Evolutionary conservation across 192 early-diverging fungal species (phyloP).

Genomic region (Irineochytrium annulatum): DNA sequence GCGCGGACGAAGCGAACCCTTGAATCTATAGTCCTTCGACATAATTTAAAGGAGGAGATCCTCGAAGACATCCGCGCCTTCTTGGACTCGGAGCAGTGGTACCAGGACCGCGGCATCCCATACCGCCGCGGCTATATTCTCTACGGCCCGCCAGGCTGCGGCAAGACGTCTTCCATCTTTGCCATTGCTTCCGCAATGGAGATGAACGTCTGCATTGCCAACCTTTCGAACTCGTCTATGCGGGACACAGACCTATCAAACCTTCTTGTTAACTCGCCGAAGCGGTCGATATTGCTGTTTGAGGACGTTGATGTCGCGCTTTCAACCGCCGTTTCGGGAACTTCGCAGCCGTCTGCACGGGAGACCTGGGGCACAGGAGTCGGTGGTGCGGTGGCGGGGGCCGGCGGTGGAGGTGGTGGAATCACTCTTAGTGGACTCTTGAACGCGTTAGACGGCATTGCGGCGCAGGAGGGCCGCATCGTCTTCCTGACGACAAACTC

Average conservation of each 20-base stretch:
- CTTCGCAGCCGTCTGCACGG: no score
- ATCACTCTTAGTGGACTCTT: conserved; percentile 62
- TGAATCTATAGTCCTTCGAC: conserved; percentile 7
- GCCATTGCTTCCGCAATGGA: conserved; percentile 80
- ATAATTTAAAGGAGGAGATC: conserved; percentile 3
- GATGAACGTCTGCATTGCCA: conserved; percentile 86
- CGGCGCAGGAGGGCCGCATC: conserved; percentile 77
- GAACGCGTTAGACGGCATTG: conserved; percentile 85
- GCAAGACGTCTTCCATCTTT: conserved; percentile 91
- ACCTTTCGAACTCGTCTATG: conserved; percentile 74
- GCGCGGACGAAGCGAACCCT: background rate
- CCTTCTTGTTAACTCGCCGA: conserved; percentile 22
- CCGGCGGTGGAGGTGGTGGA: conserved; percentile 1
- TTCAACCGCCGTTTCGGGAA: no score
- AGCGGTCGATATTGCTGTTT: conserved; percentile 54
- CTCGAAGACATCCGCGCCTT: conserved; percentile 39
- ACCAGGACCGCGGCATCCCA: conserved; percentile 65
- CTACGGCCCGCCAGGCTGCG: conserved; percentile 84
- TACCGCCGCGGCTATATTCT: conserved; percentile 85
- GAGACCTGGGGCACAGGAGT: conserved; percentile 30
- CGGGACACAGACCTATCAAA: conserved; percentile 57
- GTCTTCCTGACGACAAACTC: conserved; percentile 93
- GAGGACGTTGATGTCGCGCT: conserved; percentile 71
- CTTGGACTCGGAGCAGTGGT: conserved; percentile 54
- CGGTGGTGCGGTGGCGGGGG: conserved; percentile 6